Evolutionary conservation across 495 filamentous ascomycete species (phyloP), one percentile per base, ranked within the genome.

Genomic region (Penicillium macrosclerotiorum): DNA sequence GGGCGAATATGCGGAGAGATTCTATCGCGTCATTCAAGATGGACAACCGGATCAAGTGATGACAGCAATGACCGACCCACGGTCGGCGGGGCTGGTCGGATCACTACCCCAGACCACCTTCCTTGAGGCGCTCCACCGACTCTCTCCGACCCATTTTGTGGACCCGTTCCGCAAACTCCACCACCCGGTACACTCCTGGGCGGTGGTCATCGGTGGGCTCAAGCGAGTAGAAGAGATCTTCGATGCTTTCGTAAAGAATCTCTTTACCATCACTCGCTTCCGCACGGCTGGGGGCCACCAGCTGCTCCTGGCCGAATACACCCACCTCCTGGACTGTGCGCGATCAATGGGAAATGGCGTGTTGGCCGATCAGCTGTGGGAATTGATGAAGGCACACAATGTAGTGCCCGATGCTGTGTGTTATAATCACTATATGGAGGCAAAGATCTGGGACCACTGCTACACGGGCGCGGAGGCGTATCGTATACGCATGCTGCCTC

Each of bases 361-460:
- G 1, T 55, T 74, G 32, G 79, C 79, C 3, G 56, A 72, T n/a
- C 44, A 54, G 2, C 47, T 82, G 7, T 87, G 83, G 83, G 49
- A 61, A 12, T 54, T 64, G 4, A 76, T 85, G 69, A 4, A 49
- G 5, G 18, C 48, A 12, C 53, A 64, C 5, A 47, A 53, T 2
- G 27, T 80, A 5, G 19, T 46, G n/a, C 77, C 71, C 1, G 72
- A 84, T 54, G 52, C 65, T 2, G 61, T 63, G 39, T 81, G 78
- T 51, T 86, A 82, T 57, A 86, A 85, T 37, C 56, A 72, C 30
- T 79, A 75, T 35, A 69, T 84, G 55, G 72, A 65, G 22, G 69
- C 69, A 1, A 64, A 65, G 16, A 59, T 71, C 32, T 78, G 74
- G 75, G 52, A 76, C 7, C 51, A 52, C 31, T 47, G 60, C 16